phyloP scores from a whole-genome alignment of 441 rosid species.

The Cnidoscolus chayamansa region DNA sequence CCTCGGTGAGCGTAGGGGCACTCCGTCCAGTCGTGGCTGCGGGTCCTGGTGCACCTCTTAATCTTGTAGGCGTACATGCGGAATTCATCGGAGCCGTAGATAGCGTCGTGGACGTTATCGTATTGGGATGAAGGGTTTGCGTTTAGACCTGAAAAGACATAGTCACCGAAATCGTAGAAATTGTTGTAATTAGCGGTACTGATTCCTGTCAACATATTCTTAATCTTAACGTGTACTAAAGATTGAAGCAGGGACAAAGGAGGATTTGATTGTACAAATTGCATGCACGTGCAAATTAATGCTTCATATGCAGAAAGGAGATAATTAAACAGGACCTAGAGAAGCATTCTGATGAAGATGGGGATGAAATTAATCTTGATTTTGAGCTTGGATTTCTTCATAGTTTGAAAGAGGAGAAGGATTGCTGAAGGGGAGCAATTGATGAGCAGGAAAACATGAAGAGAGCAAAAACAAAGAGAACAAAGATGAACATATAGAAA shows the following conservation, averaged over 20 bases:
- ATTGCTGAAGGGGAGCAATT: too few species aligned
- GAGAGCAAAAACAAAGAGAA: background rate
- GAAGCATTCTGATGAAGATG: background rate
- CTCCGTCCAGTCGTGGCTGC: conserved; percentile 86
- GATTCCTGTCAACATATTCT: conserved; percentile 31
- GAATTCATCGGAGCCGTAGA: conserved; percentile 69
- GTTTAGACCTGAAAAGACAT: conserved; percentile 28
- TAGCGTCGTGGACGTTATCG: conserved; percentile 33
- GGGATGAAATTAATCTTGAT: background rate
- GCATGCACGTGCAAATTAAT: background rate
- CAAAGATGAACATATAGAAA: background rate
- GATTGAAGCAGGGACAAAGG: too few species aligned
- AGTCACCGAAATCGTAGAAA: conserved; percentile 31
- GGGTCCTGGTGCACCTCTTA: conserved; percentile 58
- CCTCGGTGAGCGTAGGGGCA: conserved; percentile 85
- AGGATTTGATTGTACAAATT: background rate
- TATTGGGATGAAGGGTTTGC: conserved; percentile 22
- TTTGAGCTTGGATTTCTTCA: conserved; percentile 11
- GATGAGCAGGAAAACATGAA: background rate
- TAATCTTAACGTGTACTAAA: too few species aligned
- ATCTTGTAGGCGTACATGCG: conserved; percentile 86
- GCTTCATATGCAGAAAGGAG: too few species aligned
- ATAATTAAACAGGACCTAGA: background rate
- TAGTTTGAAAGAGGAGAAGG: background rate
- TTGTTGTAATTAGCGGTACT: conserved; percentile 12